Percentiles rank a stretch among this genome's conserved stretches.
Conservation (phyloP, 2,329 filamentous ascomycete genomes). For the Emericellopsis cladophorae region DNA sequence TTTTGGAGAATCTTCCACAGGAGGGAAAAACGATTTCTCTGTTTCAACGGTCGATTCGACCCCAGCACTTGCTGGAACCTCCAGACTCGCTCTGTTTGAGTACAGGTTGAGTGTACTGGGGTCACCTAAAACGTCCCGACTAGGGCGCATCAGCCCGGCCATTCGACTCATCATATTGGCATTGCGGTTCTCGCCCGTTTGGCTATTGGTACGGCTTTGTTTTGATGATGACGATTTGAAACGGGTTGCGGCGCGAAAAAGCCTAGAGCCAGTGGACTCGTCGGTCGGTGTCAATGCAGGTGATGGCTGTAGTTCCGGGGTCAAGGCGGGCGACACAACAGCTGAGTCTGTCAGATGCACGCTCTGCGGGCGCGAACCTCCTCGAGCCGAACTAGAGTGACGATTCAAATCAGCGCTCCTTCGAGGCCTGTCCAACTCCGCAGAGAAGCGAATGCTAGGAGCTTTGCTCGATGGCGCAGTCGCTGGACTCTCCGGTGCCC, state of each 20-base stretch:
- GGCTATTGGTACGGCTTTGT: slow-evolving; percentile 44
- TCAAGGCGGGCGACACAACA: slow-evolving; percentile 21
- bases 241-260: slow-evolving; percentile 44
- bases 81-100: neutral
- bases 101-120: slow-evolving; percentile 2
- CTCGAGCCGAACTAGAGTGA: slow-evolving; percentile 20
- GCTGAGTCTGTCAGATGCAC: slow-evolving; percentile 33
- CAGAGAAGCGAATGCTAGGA: slow-evolving; percentile 41
- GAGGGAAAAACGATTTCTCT: too few species aligned
- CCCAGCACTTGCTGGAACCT: neutral
- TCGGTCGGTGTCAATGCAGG: slow-evolving; percentile 32
- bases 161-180: slow-evolving; percentile 45
- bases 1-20: too few species aligned
- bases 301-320: slow-evolving; percentile 18
- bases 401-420: slow-evolving; percentile 32
- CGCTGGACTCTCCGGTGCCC: too few species aligned
- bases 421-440: slow-evolving; percentile 38
- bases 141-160: slow-evolving; percentile 35
- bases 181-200: slow-evolving; percentile 44
- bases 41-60: too few species aligned
- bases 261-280: slow-evolving; percentile 37
- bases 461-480: slow-evolving; percentile 18
- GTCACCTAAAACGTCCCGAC: slow-evolving; percentile 34
- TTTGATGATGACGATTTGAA: slow-evolving; percentile 24
- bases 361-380: slow-evolving; percentile 36